Percentiles rank a stretch among this genome's conserved stretches.
These are phyloP conservation scores for Candida rishiriensis DNA, from an alignment of 805 yeast species.

Conservation along the genomic window DNA sequence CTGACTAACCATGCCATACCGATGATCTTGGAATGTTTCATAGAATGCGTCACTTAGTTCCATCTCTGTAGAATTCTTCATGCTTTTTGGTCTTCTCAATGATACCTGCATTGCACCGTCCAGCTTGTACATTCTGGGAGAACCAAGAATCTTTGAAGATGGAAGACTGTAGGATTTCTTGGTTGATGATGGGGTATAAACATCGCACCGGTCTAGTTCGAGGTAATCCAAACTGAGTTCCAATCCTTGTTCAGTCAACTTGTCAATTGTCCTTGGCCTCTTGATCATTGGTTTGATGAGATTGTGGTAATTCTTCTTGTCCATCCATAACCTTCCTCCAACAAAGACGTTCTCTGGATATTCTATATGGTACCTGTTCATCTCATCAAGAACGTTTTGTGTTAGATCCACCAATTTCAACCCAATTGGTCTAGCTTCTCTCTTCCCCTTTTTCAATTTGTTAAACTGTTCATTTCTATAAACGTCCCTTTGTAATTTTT, in stretches of 20 bases:
- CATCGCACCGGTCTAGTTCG: slow-evolving; percentile 12
- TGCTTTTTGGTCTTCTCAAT: slow-evolving; percentile 39
- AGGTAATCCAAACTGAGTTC: slow-evolving; percentile 16
- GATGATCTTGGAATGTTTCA: slow-evolving; percentile 22
- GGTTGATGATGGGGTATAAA: not conserved
- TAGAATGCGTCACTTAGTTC: slow-evolving; percentile 32
- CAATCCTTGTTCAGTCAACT: slow-evolving; percentile 4
- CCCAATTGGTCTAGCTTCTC: not conserved
- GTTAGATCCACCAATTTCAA: not conserved
- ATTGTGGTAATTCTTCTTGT: slow-evolving; percentile 5
- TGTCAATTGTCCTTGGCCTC: not conserved
- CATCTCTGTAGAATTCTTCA: slow-evolving; percentile 20
- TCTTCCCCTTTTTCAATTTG: not conserved
- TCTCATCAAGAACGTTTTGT: not conserved
- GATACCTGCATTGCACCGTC: slow-evolving; percentile 38
- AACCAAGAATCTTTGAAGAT: slow-evolving; percentile 36
- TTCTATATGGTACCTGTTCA: slow-evolving; percentile 3
- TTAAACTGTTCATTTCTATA: not conserved
- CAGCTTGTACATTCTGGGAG: slow-evolving; percentile 38
- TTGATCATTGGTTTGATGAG: slow-evolving; percentile 6
- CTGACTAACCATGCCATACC: not conserved
- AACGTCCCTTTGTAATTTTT: not conserved
- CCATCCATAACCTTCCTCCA: slow-evolving; percentile 5
- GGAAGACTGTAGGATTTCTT: no score
- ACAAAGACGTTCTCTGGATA: not conserved